phyloP scores from a whole-genome alignment of 305 asterid genomes.

The Rubia tinctorum region DNA sequence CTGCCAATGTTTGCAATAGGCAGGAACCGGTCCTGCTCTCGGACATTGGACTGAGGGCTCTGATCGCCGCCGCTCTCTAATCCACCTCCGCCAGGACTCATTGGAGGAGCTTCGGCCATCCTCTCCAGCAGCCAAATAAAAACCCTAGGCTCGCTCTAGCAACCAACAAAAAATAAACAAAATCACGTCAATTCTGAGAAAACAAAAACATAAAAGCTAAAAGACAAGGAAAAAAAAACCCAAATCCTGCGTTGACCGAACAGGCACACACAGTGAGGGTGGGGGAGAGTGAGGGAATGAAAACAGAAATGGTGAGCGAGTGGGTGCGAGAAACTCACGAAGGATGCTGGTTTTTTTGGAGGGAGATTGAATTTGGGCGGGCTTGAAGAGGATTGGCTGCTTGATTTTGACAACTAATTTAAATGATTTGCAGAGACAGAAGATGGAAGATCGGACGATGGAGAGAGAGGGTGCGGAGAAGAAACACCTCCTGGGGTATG shows the following conservation, averaged over 20 bases:
- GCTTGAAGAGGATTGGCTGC: conserved; percentile 47
- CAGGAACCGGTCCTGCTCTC: conserved; percentile 71
- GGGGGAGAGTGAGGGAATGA: background rate
- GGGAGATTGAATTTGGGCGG: conserved; percentile 52
- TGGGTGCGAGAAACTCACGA: background rate
- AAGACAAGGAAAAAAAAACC: background rate
- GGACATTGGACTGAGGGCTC: conserved; percentile 56
- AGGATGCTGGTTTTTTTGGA: background rate
- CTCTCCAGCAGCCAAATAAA: conserved; percentile 19
- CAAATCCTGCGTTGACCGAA: conserved; percentile 11
- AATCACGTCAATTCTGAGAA: background rate
- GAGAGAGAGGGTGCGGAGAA: conserved; percentile 35
- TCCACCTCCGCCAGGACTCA: conserved; percentile 43
- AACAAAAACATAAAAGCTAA: background rate
- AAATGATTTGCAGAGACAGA: conserved; percentile 2
- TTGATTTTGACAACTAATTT: conserved; percentile 25
- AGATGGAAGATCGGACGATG: conserved; percentile 52
- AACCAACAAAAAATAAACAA: conserved; percentile 1
- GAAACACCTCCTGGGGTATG: conserved; percentile 1
- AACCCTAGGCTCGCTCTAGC: conserved; percentile 35
- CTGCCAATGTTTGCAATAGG: conserved; percentile 74
- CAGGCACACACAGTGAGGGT: conserved; percentile 1
- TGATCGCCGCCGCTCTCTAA: conserved; percentile 52
- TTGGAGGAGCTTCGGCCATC: conserved; percentile 63
- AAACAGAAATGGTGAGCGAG: background rate